phyloP scores from a whole-genome alignment of 176 grass and related monocot species.

The Hordeum vulgare region DNA sequence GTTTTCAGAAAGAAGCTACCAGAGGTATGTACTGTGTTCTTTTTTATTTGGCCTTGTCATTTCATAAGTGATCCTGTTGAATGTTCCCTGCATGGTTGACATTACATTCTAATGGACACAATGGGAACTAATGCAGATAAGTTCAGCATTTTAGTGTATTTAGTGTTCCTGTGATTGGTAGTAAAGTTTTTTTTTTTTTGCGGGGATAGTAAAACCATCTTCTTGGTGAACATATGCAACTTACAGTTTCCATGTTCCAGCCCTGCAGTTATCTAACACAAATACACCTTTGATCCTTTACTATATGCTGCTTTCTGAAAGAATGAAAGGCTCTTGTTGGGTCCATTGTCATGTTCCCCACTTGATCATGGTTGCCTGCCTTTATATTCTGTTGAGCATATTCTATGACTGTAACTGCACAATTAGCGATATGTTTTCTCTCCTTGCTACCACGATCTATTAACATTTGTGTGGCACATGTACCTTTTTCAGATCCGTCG shows the following conservation, averaged over 20 bases:
- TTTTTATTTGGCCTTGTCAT: neutral
- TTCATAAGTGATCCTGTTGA: neutral
- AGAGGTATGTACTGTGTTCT: conserved; percentile 36
- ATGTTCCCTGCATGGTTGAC: neutral
- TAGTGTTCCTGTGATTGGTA: neutral
- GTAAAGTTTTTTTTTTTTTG: neutral
- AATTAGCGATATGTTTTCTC: neutral
- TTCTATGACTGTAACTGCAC: neutral
- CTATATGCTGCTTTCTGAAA: neutral
- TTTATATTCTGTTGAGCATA: neutral
- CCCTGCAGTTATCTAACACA: neutral
- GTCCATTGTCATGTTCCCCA: neutral
- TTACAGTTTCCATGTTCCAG: neutral
- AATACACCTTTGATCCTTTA: neutral
- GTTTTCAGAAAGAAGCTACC: conserved; percentile 85
- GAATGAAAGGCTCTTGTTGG: neutral
- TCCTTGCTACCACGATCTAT: neutral
- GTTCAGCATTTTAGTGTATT: neutral
- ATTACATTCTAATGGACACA: neutral
- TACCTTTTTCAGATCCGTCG: conserved; percentile 59
- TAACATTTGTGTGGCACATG: neutral
- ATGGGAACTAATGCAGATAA: neutral
- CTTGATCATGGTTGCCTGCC: neutral
- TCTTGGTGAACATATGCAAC: neutral
- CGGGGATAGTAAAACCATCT: neutral